Evolutionary conservation across 1,284 basidiomycete species (phyloP).

Genomic region (Cronartium quercuum): DNA sequence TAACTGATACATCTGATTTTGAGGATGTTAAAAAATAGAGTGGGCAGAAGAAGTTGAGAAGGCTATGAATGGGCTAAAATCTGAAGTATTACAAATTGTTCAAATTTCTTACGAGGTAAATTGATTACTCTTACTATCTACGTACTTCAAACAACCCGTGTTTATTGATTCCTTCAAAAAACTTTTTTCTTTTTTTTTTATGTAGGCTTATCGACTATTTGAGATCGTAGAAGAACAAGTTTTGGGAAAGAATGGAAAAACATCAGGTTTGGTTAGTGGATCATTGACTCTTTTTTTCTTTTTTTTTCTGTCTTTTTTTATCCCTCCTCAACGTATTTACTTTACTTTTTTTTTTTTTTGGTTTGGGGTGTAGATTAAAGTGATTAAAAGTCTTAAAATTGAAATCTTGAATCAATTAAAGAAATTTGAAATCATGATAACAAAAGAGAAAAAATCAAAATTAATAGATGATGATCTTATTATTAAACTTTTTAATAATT

Average conservation of each 20-base stretch:
- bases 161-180: no score
- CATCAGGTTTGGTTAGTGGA: background rate
- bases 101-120: no score
- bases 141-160: no score
- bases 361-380: background rate
- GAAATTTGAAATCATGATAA: background rate
- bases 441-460: background rate
- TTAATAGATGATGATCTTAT: background rate
- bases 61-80: no score
- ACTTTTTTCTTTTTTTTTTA: no score
- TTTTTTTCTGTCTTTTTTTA: background rate
- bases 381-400: background rate
- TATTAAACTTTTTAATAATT: background rate
- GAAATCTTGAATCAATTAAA: background rate
- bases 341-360: background rate
- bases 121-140: no score
- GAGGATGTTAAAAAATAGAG: no score
- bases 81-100: no score
- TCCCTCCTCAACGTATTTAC: background rate
- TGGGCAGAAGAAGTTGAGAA: no score
- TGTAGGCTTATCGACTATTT: no score
- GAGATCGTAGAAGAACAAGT: background rate
- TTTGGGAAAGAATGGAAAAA: background rate
- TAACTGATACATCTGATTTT: no score
- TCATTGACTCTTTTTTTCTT: background rate